Evolutionary conservation across 257 asterid species (phyloP), one percentile per base, ranked within the genome.

Genomic region (Cordia subcordata): DNA sequence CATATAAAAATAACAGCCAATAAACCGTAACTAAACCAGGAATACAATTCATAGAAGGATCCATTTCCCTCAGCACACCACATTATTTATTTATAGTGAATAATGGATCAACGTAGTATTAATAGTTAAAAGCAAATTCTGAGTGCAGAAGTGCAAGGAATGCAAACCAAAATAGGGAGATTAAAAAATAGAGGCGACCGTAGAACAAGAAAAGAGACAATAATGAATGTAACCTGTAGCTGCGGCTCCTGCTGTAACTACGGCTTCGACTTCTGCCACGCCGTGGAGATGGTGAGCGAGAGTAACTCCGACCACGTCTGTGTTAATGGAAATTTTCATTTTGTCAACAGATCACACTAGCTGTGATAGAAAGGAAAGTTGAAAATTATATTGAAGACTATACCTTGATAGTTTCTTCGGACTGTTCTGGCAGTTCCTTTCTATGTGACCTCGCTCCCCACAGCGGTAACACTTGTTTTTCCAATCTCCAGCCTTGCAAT

Each of bases 401-500:
- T 60, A 81, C 88, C 72, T 71, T 8, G 57, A 20, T n/a, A 49
- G 56, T 63, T 81, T 81, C 53, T 73, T 70, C 50, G 88, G 85
- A 65, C 82, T 78, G 50, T 74, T 77, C 53, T 66, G 78, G 56
- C 88, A 81, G 64, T 81, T 78, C 64, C 73, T 75, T 67, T 81
- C 88, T 52, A 76, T 74, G 68, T 81, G 88, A 37, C 88, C 88
- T 16, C 82, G 82, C 13, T 81, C 85, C n/a, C 88, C 88, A 66
- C 88, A 78, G 16, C 82, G 81, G 49, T 81, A 81, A 65, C 88
- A 81, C 67, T 78, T 81, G 68, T 81, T 81, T 72, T 81, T 81
- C 88, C 88, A 81, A 64, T 81, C 88, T n/a, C 88, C 88, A 49
- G 82, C 80, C 67, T 81, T 78, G 67, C 88, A 81, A 71, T 81